Base-by-base conservation (phyloP, 306 rosid genomes). In the Quercus parvula region DNA sequence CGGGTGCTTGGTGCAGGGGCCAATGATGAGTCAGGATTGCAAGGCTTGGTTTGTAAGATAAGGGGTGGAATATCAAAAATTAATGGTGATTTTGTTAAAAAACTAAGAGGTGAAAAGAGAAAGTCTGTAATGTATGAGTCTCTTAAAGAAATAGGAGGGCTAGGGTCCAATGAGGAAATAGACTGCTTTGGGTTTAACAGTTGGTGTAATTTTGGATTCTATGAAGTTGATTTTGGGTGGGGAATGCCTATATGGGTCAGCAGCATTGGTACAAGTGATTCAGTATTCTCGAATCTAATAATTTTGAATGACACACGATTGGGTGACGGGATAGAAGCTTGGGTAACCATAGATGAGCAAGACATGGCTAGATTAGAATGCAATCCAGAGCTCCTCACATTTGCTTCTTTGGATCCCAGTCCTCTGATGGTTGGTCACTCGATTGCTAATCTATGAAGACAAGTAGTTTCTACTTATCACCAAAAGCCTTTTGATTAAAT, bases 181-280 rank as follows among this genome's bases (percentile, higher is more conserved):
- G 78, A 80, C 52, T 44, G 76, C 58, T 33, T 78, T 17, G 84
- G 82, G 55, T 85, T 85, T n/a, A 83, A 84, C 59, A 88, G 91
- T 70, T 86, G 87, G 89, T 79, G 88, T 8, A 75, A 73, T 28
- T 41, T 78, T 24, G 86, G 86, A 24, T 67, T 73, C 30, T 82
- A 85, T 14, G 79, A 79, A 10, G 74, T 35, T 25, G 86, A 85
- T 57, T 82, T 82, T 28, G 86, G 88, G 44, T 85, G 86, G 88
- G 88, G 84, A 20, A 82, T 19, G 77, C 86, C 88, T 1, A n/a
- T 62, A 13, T 79, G 86, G 88, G 82, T 82, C 28, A 82, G 79
- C 74, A 76, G 85, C 71, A 6, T 71, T 58, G 84, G 70, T 27
- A 49, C 52, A 5, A 78, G 51, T 17, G 80, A 41, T 22, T 49